Evolutionary conservation across 208 protist species (phyloP), one percentile per base, ranked within the genome.

Genomic region (Trypanosoma theileri): DNA sequence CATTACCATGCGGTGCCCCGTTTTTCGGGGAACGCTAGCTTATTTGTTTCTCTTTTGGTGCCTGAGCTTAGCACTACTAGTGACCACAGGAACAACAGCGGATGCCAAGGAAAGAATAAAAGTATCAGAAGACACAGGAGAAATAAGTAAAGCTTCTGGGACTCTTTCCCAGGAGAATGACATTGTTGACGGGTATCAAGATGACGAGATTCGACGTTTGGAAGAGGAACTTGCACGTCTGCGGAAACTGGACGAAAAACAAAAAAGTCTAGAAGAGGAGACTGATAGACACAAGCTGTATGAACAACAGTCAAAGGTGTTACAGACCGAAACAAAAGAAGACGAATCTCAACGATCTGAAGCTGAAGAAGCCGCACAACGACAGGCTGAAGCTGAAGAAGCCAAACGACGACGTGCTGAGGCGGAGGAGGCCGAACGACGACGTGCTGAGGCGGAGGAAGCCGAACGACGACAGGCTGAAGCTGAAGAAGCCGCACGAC

Each of bases 301-400:
- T 17, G 55, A 70, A 41, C 45, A 77, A 48, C 40, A 68, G 45
- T 8, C 28, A 35, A 54, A 59, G 50, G 16, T 50, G 63, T 53
- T 16, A 41, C 45, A 64, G 26, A 46, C 40, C 9, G 63, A 79
- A 50, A 67, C 40, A 41, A 67, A n/a, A 26, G 45, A 21, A 10
- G 62, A 56, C 17, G 53, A 9, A 22, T 55, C 45, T 16, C 62
- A 51, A 46, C 14, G 44, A 9, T 41, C 63, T 19, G 35, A 31
- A 6, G 21, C 48, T 45, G 28, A 66, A n/a, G 68, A 74, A 59
- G 60, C 35, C 9, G 48, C 42, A 53, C 41, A 57, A 35, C 35
- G 42, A 56, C 26, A 50, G 61, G 66, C 65, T 11, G 56, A 66
- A 42, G 31, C 31, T 22, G 56, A 67, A 40, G 56, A 56, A 68